Evolutionary conservation across 2,329 filamentous ascomycete genomes (phyloP).

Genomic region (Diaporthe nobilis): DNA sequence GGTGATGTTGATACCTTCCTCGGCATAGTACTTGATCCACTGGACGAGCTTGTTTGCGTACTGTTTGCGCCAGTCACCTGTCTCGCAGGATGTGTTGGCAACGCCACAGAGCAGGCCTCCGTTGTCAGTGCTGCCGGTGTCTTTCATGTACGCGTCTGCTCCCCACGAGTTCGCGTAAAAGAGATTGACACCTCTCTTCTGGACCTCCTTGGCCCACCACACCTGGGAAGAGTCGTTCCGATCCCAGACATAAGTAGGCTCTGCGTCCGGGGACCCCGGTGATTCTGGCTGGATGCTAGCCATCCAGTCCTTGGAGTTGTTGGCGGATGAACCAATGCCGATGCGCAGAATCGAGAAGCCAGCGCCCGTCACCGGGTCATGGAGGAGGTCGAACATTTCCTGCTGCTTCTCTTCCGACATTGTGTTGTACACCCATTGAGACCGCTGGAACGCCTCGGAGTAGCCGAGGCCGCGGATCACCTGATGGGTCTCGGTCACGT

Average conservation of each 20-base stretch:
- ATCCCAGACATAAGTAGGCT: conserved; percentile 38
- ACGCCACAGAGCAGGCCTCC: conserved; percentile 36
- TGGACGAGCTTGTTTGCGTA: conserved; percentile 36
- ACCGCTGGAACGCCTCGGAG: conserved; percentile 35
- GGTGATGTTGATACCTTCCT: conserved; percentile 42
- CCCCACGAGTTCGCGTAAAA: conserved; percentile 36
- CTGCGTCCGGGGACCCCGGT: conserved; percentile 34
- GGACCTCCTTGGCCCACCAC: conserved; percentile 38
- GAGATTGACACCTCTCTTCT: conserved; percentile 36
- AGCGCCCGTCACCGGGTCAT: conserved; percentile 52
- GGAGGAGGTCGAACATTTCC: conserved; percentile 52
- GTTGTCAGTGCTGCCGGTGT: conserved; percentile 11
- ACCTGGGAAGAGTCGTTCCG: conserved; percentile 38
- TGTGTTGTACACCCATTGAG: conserved; percentile 34
- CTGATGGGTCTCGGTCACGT: conserved; percentile 31
- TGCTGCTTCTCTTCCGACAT: conserved; percentile 50
- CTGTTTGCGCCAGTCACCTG: conserved; percentile 36
- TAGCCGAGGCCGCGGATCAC: conserved; percentile 34
- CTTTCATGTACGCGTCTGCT: conserved; percentile 35
- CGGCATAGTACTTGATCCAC: conserved; percentile 36
- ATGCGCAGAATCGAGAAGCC: conserved; percentile 55
- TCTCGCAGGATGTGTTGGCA: conserved; percentile 17
- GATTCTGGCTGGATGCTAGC: conserved; percentile 37
- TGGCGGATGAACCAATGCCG: conserved; percentile 52
- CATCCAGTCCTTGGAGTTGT: conserved; percentile 49